Evolutionary conservation across 1,284 basidiomycete genomes (phyloP).

Genomic region (Puccinia hordei): DNA sequence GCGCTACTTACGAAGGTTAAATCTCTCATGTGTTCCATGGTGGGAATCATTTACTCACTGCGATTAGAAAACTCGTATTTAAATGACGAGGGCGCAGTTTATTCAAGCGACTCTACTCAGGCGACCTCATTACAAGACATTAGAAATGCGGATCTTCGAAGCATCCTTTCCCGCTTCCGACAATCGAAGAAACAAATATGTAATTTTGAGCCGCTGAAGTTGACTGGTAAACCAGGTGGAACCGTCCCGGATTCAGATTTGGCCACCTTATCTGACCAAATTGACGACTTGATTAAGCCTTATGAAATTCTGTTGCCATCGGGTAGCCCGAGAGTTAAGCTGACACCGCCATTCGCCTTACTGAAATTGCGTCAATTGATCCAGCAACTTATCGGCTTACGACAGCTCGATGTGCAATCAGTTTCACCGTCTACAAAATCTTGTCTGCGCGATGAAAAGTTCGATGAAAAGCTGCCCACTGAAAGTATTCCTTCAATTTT

Average conservation of each 20-base stretch:
- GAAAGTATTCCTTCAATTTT: neutral
- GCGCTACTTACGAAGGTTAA: conserved; percentile 81
- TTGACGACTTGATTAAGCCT: conserved; percentile 70
- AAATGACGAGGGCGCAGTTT: conserved; percentile 70
- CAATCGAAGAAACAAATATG: conserved; percentile 38
- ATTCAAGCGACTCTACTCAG: conserved; percentile 22
- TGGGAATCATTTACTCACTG: conserved; percentile 83
- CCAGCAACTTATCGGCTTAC: conserved; percentile 4
- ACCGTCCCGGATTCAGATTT: conserved; percentile 8
- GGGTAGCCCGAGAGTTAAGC: conserved; percentile 82
- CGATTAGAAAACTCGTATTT: conserved; percentile 92
- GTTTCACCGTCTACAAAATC: neutral
- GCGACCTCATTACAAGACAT: neutral
- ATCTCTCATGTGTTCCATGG: conserved; percentile 85
- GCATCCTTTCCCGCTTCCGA: conserved; percentile 40
- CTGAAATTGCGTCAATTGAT: conserved; percentile 40
- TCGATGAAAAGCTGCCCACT: conserved; percentile 2
- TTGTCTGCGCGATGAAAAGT: conserved; percentile 6
- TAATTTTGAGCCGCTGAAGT: neutral
- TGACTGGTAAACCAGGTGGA: conserved; percentile 15
- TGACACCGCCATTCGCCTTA: conserved; percentile 84
- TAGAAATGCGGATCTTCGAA: conserved; percentile 17
- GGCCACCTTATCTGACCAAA: conserved; percentile 51
- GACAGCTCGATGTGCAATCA: conserved; percentile 6
- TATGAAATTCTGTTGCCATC: conserved; percentile 84